Percentiles rank a stretch among this genome's conserved stretches.
phyloP scores from a whole-genome alignment of 176 grass and related monocot genomes.

The Bolboschoenus planiculmis region DNA sequence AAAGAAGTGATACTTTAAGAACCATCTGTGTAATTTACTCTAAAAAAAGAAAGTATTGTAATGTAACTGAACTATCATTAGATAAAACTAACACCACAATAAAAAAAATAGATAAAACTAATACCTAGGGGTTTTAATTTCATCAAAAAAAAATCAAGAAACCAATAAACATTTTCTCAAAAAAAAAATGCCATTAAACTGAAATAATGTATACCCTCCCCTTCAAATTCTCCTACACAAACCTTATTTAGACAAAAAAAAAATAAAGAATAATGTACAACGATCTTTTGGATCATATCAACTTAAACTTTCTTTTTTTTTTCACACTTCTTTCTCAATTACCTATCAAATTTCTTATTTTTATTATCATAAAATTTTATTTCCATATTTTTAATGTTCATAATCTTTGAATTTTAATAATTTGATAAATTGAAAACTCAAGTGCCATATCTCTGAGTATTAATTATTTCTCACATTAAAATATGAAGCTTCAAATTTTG shows the following conservation, averaged over 20 bases:
- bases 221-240: neutral
- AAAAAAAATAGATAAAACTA: too few relatives aligned
- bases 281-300: neutral
- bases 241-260: neutral
- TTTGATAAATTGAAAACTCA: neutral
- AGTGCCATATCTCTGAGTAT: neutral
- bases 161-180: neutral
- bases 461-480: neutral
- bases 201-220: neutral
- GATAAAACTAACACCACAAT: too few relatives aligned
- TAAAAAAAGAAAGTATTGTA: too few relatives aligned
- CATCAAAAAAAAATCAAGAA: too few relatives aligned
- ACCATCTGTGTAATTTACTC: too few relatives aligned
- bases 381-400: neutral
- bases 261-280: neutral
- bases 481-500: neutral
- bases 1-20: too few relatives aligned
- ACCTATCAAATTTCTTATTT: neutral
- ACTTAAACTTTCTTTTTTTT: neutral
- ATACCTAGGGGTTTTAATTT: too few relatives aligned
- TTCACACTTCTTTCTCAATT: neutral
- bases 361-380: neutral
- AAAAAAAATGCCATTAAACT: neutral
- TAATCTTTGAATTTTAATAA: neutral
- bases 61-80: too few relatives aligned